Evolutionary conservation across 2,329 filamentous ascomycete genomes (phyloP), one percentile per base, ranked within the genome.

Genomic region (Penicillium sp.): DNA sequence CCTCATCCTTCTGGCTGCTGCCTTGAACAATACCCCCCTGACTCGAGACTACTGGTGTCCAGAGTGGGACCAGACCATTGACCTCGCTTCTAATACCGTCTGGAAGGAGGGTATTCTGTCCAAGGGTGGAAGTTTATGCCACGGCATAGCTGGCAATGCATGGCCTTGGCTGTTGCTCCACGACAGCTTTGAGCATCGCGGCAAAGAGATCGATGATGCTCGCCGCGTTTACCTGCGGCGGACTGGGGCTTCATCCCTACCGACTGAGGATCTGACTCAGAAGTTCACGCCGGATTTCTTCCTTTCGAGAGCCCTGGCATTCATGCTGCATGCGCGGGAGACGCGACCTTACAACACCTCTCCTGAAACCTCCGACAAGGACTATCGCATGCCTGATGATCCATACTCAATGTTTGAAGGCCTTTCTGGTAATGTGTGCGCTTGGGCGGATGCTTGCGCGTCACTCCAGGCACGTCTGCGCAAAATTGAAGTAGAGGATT

Each of bases 71-170:
- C 36, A 58, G 40, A 57, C 62, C 6, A 53, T 61, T 17, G 45
- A 48, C 7, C 39, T 64, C 6, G 61, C 52, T 3, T 60, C 54
- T 23, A 48, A 64, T 25, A 52, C 52, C n/a, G 51, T 66, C 3
- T 68, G 66, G 65, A 52, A 66, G 35, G 57, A 68, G 50, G 66
- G 66, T 0, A 41, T 69, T 2, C 49, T 69, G 2, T 64, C 57
- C 7, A 69, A 68, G 40, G 66, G 66, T 7, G 64, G 63, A 0
- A 57, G 64, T 15, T 27, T 68, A 4, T 69, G 66, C 32, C 66
- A 68, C 34, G 66, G 66, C 0, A 59, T 67, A 20, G 48, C 64
- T 2, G 66, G 66, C 8, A 69, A 68, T 41, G 62, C 59, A 18
- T 68, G 62, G 63, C 52, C 65, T 8, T 45, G 64, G 35, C 46